phyloP scores from a whole-genome alignment of 2,329 filamentous ascomycete genomes.

The Arthrobotrys conoides region DNA sequence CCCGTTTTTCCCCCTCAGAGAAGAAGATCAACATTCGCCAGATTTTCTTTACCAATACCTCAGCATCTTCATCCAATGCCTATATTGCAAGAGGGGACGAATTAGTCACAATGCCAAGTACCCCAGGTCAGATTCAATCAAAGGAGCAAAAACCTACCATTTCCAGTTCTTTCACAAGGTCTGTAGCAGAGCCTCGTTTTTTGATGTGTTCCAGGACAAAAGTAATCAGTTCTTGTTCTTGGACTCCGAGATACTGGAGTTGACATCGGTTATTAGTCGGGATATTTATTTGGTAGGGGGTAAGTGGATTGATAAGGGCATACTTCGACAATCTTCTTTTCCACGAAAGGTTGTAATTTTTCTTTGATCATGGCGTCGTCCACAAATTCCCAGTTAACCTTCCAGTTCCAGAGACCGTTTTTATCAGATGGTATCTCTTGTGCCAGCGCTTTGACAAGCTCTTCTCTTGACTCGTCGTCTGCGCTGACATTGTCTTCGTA shows the following conservation, averaged over 20 bases:
- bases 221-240: slow-evolving; percentile 95
- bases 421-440: slow-evolving; percentile 90
- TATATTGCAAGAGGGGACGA: slow-evolving; percentile 66
- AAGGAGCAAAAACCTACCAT: slow-evolving; percentile 73
- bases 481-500: slow-evolving; percentile 80
- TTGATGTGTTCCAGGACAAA: slow-evolving; percentile 89
- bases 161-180: slow-evolving; percentile 86
- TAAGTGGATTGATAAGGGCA: background rate
- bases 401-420: slow-evolving; percentile 90
- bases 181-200: slow-evolving; percentile 80
- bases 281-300: background rate
- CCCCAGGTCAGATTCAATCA: background rate
- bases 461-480: slow-evolving; percentile 83
- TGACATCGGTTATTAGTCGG: background rate
- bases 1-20: slow-evolving; percentile 91
- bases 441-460: slow-evolving; percentile 84
- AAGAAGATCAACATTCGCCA: slow-evolving; percentile 99
- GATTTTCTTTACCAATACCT: slow-evolving; percentile 93
- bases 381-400: slow-evolving; percentile 91
- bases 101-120: background rate
- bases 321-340: slow-evolving; percentile 93
- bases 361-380: slow-evolving; percentile 84
- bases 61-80: slow-evolving; percentile 94
- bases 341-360: slow-evolving; percentile 92
- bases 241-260: slow-evolving; percentile 83